Percentiles rank a stretch among this genome's conserved stretches.
phyloP scores from a whole-genome alignment of 192 early-diverging fungal genomes.

The Umbelopsis sp. region DNA sequence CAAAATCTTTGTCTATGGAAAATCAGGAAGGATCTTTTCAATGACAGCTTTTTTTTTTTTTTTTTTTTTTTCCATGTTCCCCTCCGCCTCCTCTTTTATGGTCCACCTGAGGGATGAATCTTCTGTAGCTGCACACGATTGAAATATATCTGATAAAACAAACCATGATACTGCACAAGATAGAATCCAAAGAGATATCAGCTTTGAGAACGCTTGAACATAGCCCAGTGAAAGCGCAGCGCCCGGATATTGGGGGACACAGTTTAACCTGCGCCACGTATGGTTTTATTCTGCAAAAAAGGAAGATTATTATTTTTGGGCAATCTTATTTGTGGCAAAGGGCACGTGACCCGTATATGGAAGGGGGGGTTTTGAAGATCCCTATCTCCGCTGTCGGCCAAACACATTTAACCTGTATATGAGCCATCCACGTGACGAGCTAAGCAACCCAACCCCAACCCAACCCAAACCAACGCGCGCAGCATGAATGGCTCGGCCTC shows the following conservation, averaged over 20 bases:
- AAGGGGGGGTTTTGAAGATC: background rate
- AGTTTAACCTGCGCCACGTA: background rate
- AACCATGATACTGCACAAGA: too few relatives aligned
- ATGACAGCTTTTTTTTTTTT: conserved; percentile 12
- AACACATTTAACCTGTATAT: background rate
- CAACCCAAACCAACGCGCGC: too few relatives aligned
- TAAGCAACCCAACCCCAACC: too few relatives aligned
- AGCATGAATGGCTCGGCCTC: too few relatives aligned
- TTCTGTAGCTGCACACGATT: too few relatives aligned
- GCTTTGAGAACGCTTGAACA: background rate
- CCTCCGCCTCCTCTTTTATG: background rate
- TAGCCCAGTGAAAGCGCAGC: background rate
- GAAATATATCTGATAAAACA: too few relatives aligned
- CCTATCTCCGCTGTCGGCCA: background rate
- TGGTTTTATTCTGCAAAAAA: conserved; percentile 11
- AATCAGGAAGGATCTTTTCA: background rate
- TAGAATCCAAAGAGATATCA: too few relatives aligned
- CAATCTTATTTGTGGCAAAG: background rate
- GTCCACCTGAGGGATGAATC: background rate
- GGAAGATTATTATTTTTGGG: conserved; percentile 6
- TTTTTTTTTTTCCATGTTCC: background rate
- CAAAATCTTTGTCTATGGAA: conserved; percentile 13
- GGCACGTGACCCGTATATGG: background rate
- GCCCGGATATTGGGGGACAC: background rate
- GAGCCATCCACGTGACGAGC: background rate